Evolutionary conservation across 257 asterid genomes (phyloP), one percentile per base, ranked within the genome.

Genomic region (Ligustrum vulgare): DNA sequence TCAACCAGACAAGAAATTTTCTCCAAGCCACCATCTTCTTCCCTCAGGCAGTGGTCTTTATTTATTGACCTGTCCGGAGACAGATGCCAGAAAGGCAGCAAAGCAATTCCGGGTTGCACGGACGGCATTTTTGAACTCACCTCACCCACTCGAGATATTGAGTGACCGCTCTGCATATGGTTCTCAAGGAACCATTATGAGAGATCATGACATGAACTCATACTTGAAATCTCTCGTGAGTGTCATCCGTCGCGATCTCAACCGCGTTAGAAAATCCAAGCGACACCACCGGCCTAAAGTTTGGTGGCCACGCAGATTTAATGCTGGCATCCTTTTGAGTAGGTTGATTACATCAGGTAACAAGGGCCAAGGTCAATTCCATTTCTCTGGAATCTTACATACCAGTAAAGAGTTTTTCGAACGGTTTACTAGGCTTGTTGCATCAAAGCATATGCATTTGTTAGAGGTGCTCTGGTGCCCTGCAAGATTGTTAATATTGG

Each of bases 1-100:
- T 51, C 99, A 95, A 60, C 98, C 98, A 25, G 97, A 87, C 65
- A 80, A 89, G 67, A 86, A 83, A 37, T 86, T 92, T 49, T 94
- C 99, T n/a, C 99, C 99, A 10, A 86, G 76, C 86, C 99, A 94
- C 20, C 85, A 93, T 43, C 92, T 94, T 45, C 96, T 94, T 43
- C 99, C 99, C 39, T 78, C 93, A 0, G 99, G 98, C 49, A 85
- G 96, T n/a, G 99, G 99, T 36, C 85, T 92, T 32, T 92, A 94
- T 75, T 76, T 91, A 49, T 39, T 92, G 82, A 83, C 86, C 72
- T 84, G 87, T 69, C 72, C 87, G 8, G 86, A 71, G 8, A 69
- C 83, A 0, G 88, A 91, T 47, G 63, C 76, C 20, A 15, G 56
- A 6, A 85, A 84, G 39, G 85, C 93, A 71, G 90, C 89, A 76